Evolutionary conservation across 345 rosid genomes (phyloP), one percentile per base, ranked within the genome.

Genomic region (Gossypioides kirkii): DNA sequence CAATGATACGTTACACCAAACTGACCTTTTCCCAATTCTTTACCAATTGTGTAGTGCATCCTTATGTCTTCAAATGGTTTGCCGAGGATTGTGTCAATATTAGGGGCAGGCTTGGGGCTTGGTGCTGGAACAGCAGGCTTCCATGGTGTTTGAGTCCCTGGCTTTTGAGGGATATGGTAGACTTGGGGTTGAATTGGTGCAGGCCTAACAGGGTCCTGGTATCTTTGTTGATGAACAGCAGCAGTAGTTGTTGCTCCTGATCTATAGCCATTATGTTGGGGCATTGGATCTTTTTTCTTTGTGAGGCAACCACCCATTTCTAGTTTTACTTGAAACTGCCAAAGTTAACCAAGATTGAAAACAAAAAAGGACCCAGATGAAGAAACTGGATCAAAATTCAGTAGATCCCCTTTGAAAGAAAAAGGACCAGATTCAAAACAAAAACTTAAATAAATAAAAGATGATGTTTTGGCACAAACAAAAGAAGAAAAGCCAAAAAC

Each of bases 21-120:
- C 53, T 94, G 98, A 18, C 98, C 98, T 74, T 96, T 85, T 9
- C 98, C 98, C 78, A 94, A 32, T 78, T 89, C 93, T 73, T 83
- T 89, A 17, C 98, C 93, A 66, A 92, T 10, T 1, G 87, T 76
- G 65, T 92, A 94, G 79, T 78, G 82, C 7, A 70, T 70, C 77
- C 59, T 90, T 77, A 94, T 87, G 22, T 94, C 97, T 49, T 88
- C 97, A 73, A 59, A 89, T 50, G 97, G 87, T 68, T 89, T 94
- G 38, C 89, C 97, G 25, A 94, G 83, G 69, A 92, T 88, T 0
- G 97, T 82, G 46, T 83, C 87, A 75, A 73, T 20, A 68, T 52
- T 84, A 46, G 41, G 79, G 54, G 72, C 81, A 22, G 85, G 77
- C 66, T 65, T 85, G n/a, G 88, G 86, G 38, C 84, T 80, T 72